Evolutionary conservation across 805 yeast genomes (phyloP).

Genomic region (Wickerhamiella sorbophila): DNA sequence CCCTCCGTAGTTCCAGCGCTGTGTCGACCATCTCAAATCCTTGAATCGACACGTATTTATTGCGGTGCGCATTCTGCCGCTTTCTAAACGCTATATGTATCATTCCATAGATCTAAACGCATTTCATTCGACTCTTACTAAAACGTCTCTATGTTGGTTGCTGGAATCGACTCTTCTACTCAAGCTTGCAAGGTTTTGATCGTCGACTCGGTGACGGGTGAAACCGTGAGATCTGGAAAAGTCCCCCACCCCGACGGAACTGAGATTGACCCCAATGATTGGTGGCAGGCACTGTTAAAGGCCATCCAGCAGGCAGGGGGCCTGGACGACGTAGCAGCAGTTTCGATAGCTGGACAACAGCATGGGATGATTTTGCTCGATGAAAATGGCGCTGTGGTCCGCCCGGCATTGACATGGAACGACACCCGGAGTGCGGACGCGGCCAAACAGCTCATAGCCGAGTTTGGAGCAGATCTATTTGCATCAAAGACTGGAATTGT

Average conservation of each 20-base stretch:
- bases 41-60: neutral
- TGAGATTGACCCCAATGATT: constrained; percentile 16
- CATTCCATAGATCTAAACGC: neutral
- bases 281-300: constrained; percentile 14
- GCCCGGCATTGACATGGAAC: constrained; percentile 19
- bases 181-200: constrained; percentile 19
- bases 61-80: too few species aligned
- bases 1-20: constrained; percentile 14
- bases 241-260: constrained; percentile 18
- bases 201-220: constrained; percentile 11
- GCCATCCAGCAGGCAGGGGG: constrained; percentile 16
- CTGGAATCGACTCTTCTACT: constrained; percentile 19
- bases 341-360: constrained; percentile 19
- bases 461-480: constrained; percentile 16
- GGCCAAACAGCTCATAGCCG: constrained; percentile 14
- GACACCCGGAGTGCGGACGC: constrained; percentile 17
- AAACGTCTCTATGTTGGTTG: constrained; percentile 7
- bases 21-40: constrained; percentile 8
- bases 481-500: constrained; percentile 18
- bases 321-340: constrained; percentile 15
- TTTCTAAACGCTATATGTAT: neutral
- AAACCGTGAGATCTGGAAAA: constrained; percentile 10
- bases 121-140: too few species aligned
- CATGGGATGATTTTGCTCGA: constrained; percentile 18
- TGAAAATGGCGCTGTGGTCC: constrained; percentile 12